These are phyloP conservation scores for Gossypioides kirkii DNA, from an alignment of 345 rosid species.

Conservation along the genomic window DNA sequence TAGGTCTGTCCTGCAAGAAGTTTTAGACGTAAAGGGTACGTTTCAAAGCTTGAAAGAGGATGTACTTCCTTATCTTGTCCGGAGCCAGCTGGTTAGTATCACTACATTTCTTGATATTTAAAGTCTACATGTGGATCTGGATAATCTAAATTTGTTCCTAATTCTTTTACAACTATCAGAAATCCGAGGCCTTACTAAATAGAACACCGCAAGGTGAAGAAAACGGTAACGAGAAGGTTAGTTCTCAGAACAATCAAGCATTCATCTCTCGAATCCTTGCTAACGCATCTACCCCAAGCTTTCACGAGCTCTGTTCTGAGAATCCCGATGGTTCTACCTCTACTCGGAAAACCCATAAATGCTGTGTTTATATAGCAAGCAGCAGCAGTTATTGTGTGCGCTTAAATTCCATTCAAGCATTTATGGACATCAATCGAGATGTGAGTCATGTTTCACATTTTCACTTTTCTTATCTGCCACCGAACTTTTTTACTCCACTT, in stretches of 20 bases:
- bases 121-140: background rate
- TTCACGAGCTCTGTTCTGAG: conserved; percentile 52
- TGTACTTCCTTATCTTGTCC: conserved; percentile 84
- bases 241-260: conserved; percentile 47
- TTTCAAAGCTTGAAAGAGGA: conserved; percentile 83
- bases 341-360: conserved; percentile 63
- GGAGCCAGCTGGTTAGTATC: conserved; percentile 84
- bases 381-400: conserved; percentile 67
- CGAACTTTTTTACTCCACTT: background rate
- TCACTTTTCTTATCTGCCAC: background rate
- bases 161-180: conserved; percentile 35
- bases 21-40: conserved; percentile 56
- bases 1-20: conserved; percentile 77
- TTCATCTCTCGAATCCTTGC: conserved; percentile 56
- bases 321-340: conserved; percentile 33
- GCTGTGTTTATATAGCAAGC: conserved; percentile 87
- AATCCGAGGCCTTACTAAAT: conserved; percentile 51
- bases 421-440: conserved; percentile 84
- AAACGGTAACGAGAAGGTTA: conserved; percentile 56
- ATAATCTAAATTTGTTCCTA: conserved; percentile 9
- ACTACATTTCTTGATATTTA: background rate
- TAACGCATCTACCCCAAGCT: conserved; percentile 68
- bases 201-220: conserved; percentile 53
- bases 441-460: conserved; percentile 39
- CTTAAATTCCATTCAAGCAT: conserved; percentile 86